Conservation (phyloP, 371 early-diverging fungal species). For the Encephalitozoon hellem region DNA sequence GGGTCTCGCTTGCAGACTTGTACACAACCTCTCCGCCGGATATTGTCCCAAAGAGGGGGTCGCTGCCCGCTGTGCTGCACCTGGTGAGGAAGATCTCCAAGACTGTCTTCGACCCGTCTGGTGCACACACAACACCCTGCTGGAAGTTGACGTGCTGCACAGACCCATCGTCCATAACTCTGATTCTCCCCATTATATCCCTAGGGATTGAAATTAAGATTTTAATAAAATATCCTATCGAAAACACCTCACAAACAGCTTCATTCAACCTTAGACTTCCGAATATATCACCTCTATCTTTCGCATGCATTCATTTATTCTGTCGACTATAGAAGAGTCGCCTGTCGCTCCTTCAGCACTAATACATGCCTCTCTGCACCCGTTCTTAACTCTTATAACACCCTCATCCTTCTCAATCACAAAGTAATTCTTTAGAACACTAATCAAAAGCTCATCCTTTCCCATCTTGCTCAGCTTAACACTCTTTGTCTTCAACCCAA, state of each 20-base stretch:
- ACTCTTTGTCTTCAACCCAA: constrained; percentile 30
- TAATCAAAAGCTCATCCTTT: constrained; percentile 21
- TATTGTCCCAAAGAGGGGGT: constrained; percentile 54
- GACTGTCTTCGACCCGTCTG: constrained; percentile 47
- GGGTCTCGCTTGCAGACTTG: constrained; percentile 36
- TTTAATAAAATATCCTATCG: neutral
- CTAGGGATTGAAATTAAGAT: neutral
- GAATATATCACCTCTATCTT: neutral
- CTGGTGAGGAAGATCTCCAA: constrained; percentile 37
- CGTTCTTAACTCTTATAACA: neutral
- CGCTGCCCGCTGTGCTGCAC: neutral
- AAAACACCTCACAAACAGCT: too few species aligned
- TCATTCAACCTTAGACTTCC: neutral
- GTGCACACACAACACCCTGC: constrained; percentile 9
- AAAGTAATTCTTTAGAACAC: constrained; percentile 41
- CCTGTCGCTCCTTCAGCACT: neutral
- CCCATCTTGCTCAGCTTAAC: constrained; percentile 27
- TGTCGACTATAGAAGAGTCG: neutral
- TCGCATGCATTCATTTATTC: neutral
- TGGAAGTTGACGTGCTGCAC: constrained; percentile 15
- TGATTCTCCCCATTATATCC: neutral
- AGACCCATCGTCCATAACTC: neutral
- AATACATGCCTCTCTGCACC: neutral
- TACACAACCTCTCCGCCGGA: constrained; percentile 43
- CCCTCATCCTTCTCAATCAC: neutral